Conservation (phyloP, 164 flowering plant species). For the Umbilicus rupestris region DNA sequence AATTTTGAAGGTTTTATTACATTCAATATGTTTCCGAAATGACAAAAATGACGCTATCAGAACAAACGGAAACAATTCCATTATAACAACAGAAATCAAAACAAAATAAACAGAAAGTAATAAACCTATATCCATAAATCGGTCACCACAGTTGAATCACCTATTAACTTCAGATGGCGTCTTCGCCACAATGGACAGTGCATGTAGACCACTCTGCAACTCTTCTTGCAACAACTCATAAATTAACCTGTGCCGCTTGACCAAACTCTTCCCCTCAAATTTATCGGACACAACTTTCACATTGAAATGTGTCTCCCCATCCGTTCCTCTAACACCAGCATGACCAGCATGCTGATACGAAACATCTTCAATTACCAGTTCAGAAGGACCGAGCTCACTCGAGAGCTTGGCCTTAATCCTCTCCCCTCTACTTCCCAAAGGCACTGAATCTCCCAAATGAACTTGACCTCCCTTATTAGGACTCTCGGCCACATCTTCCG, state of each 20-base stretch:
- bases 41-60: no score
- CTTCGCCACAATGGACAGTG: conserved; percentile 83
- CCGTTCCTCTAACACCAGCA: conserved; percentile 54
- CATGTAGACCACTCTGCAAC: conserved; percentile 79
- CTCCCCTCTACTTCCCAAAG: conserved; percentile 56
- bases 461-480: conserved; percentile 11
- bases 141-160: neutral
- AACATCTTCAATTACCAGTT: conserved; percentile 63
- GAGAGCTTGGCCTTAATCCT: conserved; percentile 58
- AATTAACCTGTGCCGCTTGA: conserved; percentile 77
- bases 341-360: conserved; percentile 95
- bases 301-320: conserved; percentile 92
- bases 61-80: no score
- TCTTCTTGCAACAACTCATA: conserved; percentile 73
- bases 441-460: neutral
- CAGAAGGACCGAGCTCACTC: conserved; percentile 54
- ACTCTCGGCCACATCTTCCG: conserved; percentile 9
- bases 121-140: conserved; percentile 17
- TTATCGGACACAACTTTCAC: conserved; percentile 62
- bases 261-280: conserved; percentile 85
- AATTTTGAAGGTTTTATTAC: no score
- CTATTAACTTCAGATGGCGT: conserved; percentile 60
- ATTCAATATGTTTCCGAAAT: no score
- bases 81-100: neutral
- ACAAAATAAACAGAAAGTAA: neutral